A percentile compares a stretch with the other conserved stretches of the same genome.
Evolutionary conservation across 139 green algal species (phyloP).

Genomic region (Ettlia oleoabundans): DNA sequence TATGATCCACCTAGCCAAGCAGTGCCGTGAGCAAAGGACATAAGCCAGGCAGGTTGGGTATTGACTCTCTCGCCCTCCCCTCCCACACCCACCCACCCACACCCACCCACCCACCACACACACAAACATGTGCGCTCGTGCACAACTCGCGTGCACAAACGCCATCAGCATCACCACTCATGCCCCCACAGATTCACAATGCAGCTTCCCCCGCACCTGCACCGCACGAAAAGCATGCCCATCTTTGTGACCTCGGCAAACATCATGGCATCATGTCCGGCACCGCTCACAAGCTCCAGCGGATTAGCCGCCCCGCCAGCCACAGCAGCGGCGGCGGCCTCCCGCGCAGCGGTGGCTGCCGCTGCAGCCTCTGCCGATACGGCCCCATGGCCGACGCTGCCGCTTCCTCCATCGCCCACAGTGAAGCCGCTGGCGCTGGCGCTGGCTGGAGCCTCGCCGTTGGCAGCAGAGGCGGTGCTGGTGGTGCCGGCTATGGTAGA

Average conservation of each 20-base stretch:
- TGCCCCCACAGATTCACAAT: background rate
- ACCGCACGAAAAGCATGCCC: constrained; percentile 93
- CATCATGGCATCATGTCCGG: constrained; percentile 91
- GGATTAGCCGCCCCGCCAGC: constrained; percentile 18
- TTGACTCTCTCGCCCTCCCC: too few relatives aligned
- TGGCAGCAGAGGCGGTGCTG: too few relatives aligned
- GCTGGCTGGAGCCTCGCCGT: background rate
- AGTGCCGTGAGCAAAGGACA: too few relatives aligned
- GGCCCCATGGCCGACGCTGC: too few relatives aligned
- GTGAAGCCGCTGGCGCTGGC: background rate
- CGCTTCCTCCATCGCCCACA: too few relatives aligned
- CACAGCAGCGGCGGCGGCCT: background rate
- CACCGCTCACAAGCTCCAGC: constrained; percentile 79
- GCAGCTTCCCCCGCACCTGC: background rate
- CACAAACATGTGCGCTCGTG: too few relatives aligned
- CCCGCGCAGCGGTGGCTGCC: background rate
- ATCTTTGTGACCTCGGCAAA: constrained; percentile 77
- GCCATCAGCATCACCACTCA: background rate
- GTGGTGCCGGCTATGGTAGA: too few relatives aligned
- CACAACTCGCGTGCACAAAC: background rate
- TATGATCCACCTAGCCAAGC: too few relatives aligned
- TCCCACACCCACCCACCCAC: too few relatives aligned
- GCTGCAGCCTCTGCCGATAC: background rate
- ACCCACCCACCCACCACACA: too few relatives aligned
- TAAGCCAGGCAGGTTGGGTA: too few relatives aligned